Evolutionary conservation across 1,284 basidiomycete species (phyloP).

Genomic region (Anthracocystis panici-leucophaei): DNA sequence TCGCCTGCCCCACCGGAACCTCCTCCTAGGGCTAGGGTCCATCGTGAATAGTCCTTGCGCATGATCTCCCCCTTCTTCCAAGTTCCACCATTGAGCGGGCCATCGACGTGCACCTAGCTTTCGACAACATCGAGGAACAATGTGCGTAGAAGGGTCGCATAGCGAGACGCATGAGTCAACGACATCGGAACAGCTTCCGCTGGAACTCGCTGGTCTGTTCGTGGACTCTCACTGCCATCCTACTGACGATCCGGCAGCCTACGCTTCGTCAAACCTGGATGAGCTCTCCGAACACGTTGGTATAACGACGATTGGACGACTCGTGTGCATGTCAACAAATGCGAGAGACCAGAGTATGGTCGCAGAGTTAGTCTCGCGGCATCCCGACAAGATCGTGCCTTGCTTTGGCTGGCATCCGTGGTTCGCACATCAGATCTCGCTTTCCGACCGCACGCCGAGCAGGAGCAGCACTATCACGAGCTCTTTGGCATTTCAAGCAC

Average conservation of each 20-base stretch:
- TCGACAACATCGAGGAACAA: background rate
- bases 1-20: no score
- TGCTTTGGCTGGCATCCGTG: slow-evolving; percentile 66
- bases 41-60: no score
- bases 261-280: slow-evolving; percentile 21
- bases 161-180: background rate
- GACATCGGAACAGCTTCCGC: background rate
- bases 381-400: slow-evolving; percentile 41
- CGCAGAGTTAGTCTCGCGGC: slow-evolving; percentile 34
- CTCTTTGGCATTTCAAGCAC: slow-evolving; percentile 30
- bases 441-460: slow-evolving; percentile 30
- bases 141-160: slow-evolving; percentile 12
- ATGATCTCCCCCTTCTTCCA: no score
- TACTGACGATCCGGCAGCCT: slow-evolving; percentile 57
- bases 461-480: slow-evolving; percentile 47
- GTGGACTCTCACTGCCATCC: slow-evolving; percentile 64
- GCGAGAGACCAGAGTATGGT: slow-evolving; percentile 58
- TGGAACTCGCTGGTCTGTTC: slow-evolving; percentile 24
- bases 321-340: slow-evolving; percentile 64
- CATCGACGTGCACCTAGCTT: no score
- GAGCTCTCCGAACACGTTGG: slow-evolving; percentile 31
- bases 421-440: slow-evolving; percentile 61
- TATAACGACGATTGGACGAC: slow-evolving; percentile 12
- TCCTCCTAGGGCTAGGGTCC: no score
- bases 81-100: no score